Evolutionary conservation across 345 rosid species (phyloP).

Genomic region (Boechera stricta): DNA sequence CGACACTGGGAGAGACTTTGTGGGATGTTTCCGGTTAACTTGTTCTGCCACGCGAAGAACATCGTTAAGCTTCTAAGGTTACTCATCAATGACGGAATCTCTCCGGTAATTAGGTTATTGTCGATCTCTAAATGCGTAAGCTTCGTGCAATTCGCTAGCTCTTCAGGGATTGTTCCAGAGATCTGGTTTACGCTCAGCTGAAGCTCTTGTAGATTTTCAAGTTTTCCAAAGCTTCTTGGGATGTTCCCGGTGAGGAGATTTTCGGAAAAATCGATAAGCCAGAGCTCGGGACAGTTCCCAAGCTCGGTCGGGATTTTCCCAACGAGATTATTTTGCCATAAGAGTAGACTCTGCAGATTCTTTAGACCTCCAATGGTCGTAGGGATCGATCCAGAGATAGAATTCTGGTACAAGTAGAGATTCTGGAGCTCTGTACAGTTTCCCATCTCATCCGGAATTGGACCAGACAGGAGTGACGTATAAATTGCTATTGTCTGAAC

Average conservation of each 20-base stretch:
- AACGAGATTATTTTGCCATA: conserved; percentile 79
- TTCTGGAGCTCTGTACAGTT: conserved; percentile 70
- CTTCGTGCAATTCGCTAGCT: conserved; percentile 61
- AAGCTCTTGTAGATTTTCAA: conserved; percentile 62
- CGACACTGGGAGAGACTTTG: conserved; percentile 63
- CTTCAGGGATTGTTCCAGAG: conserved; percentile 71
- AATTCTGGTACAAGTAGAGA: conserved; percentile 79
- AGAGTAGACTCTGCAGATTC: conserved; percentile 61
- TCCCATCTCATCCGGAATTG: conserved; percentile 77
- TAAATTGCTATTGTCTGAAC: conserved; percentile 79
- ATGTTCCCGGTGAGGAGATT: conserved; percentile 78
- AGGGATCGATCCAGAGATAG: conserved; percentile 76
- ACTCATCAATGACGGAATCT: conserved; percentile 70
- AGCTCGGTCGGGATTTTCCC: conserved; percentile 77
- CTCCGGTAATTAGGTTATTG: conserved; percentile 76
- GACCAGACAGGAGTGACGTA: conserved; percentile 74
- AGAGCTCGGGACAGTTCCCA: conserved; percentile 64
- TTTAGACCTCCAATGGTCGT: conserved; percentile 56
- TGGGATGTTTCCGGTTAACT: conserved; percentile 78
- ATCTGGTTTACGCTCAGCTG: conserved; percentile 80
- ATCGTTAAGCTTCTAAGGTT: conserved; percentile 64
- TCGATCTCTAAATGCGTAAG: conserved; percentile 80
- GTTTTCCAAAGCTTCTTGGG: conserved; percentile 66
- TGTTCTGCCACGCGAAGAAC: conserved; percentile 84
- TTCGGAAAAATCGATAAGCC: conserved; percentile 70